These are phyloP conservation scores for Phaeotremella skinneri DNA, from an alignment of 768 basidiomycete species.

Conservation along the genomic window DNA sequence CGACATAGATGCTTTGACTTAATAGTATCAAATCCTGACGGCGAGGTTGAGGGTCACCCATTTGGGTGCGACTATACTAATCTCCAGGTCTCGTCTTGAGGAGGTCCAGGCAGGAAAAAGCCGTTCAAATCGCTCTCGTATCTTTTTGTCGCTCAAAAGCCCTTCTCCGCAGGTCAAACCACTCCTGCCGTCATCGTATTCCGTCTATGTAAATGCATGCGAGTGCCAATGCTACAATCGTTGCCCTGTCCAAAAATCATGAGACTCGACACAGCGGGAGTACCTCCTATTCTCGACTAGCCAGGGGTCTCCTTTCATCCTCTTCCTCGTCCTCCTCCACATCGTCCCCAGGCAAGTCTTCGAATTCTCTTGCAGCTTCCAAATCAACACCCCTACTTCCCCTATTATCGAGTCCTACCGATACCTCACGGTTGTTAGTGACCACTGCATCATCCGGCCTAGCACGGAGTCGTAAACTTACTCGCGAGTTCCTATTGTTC, in stretches of 20 bases:
- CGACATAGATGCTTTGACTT: no score
- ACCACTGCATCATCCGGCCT: neutral
- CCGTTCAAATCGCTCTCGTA: no score
- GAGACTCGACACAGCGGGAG: neutral
- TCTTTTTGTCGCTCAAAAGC: no score
- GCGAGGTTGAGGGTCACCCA: no score
- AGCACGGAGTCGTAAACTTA: constrained; percentile 21
- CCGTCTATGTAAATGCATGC: constrained; percentile 2
- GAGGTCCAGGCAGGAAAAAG: no score
- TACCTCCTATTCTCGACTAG: neutral
- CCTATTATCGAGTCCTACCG: constrained; percentile 29
- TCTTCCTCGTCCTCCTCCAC: constrained; percentile 5
- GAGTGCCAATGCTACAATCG: neutral
- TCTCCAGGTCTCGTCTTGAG: no score
- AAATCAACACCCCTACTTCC: constrained; percentile 13
- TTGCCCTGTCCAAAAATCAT: neutral
- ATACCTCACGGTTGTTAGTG: neutral
- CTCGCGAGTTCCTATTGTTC: constrained; percentile 51
- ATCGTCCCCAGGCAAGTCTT: constrained; percentile 17
- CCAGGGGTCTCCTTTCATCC: neutral
- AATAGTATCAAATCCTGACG: no score
- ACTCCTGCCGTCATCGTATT: no score
- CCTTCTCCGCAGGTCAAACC: no score
- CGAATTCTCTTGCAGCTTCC: constrained; percentile 33
- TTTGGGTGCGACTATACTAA: no score